These are phyloP conservation scores for Chaetoscypha palmicola DNA, from an alignment of 2,329 filamentous ascomycete species.

Conservation along the genomic window DNA sequence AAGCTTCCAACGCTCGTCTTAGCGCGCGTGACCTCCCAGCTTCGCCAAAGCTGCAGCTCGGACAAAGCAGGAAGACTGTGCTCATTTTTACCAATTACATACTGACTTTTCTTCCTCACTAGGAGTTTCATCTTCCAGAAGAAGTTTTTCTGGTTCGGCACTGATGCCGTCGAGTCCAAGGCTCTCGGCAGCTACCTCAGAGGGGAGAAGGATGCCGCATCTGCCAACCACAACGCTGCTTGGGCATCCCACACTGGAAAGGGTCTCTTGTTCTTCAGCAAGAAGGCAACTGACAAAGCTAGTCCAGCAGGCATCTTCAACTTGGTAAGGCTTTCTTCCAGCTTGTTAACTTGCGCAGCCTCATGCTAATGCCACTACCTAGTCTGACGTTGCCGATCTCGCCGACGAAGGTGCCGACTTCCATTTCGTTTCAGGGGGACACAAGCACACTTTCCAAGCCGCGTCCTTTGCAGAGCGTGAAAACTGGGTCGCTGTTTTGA, in stretches of 20 bases:
- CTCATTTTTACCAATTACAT: background rate
- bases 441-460: constrained; percentile 95
- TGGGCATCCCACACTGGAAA: constrained; percentile 94
- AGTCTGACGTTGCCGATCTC: constrained; percentile 55
- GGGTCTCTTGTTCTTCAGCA: constrained; percentile 83
- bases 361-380: constrained; percentile 4
- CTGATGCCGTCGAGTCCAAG: constrained; percentile 66
- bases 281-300: constrained; percentile 71
- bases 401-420: constrained; percentile 79
- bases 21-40: background rate
- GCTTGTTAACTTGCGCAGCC: background rate
- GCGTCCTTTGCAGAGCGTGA: constrained; percentile 68
- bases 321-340: constrained; percentile 52
- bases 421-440: constrained; percentile 72
- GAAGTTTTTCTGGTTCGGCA: constrained; percentile 85
- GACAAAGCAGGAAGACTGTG: background rate
- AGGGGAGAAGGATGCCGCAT: constrained; percentile 70
- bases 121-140: constrained; percentile 85
- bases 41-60: no score
- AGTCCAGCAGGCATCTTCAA: constrained; percentile 76
- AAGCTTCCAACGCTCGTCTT: background rate
- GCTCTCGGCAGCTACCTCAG: constrained; percentile 72
- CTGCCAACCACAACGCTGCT: constrained; percentile 71
- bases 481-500: constrained; percentile 82
- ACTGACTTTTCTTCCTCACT: constrained; percentile 12